Evolutionary conservation across 345 rosid genomes (phyloP).

Genomic region (Salix suchowensis): DNA sequence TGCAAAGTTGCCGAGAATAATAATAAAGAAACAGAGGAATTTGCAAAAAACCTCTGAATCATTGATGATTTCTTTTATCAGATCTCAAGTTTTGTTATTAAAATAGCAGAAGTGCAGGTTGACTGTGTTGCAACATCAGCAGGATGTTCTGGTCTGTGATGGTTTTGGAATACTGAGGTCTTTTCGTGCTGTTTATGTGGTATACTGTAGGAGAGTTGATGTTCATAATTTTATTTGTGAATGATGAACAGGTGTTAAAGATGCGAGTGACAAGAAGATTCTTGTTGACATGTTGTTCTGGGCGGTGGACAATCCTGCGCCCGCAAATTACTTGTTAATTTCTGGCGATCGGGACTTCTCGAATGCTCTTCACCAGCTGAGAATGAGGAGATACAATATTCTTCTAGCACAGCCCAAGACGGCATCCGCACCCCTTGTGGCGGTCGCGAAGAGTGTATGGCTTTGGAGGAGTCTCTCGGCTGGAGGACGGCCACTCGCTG

Average conservation of each 20-base stretch:
- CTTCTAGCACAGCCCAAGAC: conserved; percentile 42
- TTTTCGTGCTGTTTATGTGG: too few species aligned
- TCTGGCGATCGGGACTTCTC: conserved; percentile 94
- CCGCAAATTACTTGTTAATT: conserved; percentile 74
- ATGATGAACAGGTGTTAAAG: too few species aligned
- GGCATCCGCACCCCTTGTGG: too few species aligned
- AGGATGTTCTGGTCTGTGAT: too few species aligned
- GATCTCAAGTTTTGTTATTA: not conserved
- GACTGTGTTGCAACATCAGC: too few species aligned
- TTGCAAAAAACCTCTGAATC: not conserved
- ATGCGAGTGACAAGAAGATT: too few species aligned
- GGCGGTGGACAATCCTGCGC: conserved; percentile 93
- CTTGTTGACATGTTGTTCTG: conserved; percentile 86
- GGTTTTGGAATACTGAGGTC: too few species aligned
- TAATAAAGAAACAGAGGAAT: not conserved
- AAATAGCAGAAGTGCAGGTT: not conserved
- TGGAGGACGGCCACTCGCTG: too few species aligned
- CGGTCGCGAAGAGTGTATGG: too few species aligned
- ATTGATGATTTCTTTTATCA: not conserved
- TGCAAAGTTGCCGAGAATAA: not conserved
- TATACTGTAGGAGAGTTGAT: too few species aligned
- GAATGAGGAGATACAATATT: conserved; percentile 87
- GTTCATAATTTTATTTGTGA: too few species aligned
- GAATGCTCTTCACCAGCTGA: conserved; percentile 82
- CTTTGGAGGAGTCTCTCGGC: too few species aligned